Evolutionary conservation across 106 monocot genomes (phyloP).

Genomic region (Allium cepa): DNA sequence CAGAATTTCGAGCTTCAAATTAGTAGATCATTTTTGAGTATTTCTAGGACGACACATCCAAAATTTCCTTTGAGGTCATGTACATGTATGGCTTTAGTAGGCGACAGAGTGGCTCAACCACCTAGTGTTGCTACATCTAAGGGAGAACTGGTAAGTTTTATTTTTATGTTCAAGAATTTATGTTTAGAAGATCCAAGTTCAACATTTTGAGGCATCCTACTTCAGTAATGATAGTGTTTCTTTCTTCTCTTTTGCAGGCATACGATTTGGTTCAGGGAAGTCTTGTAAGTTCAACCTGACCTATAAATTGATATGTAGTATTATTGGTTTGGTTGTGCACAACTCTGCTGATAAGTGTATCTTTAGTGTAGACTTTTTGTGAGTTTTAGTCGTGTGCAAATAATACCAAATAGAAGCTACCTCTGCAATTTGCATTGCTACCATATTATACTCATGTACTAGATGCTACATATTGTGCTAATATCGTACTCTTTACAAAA

Average conservation of each 20-base stretch:
- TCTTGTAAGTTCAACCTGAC: constrained; percentile 35
- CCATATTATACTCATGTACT: too few species aligned
- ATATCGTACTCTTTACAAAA: too few species aligned
- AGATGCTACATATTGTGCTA: neutral
- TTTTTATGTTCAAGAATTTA: neutral
- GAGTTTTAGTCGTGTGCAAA: too few species aligned
- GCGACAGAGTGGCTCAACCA: constrained; percentile 26
- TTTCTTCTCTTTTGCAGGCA: constrained; percentile 40
- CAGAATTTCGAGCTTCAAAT: constrained; percentile 4
- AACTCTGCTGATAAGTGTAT: too few species aligned
- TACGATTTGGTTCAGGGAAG: constrained; percentile 75
- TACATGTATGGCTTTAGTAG: constrained; percentile 38
- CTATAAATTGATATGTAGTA: neutral
- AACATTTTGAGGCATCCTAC: neutral
- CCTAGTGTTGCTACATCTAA: constrained; percentile 20
- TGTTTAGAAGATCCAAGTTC: neutral
- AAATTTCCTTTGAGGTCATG: constrained; percentile 6
- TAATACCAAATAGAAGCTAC: too few species aligned
- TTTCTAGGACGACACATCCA: constrained; percentile 9
- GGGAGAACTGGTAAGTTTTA: constrained; percentile 44
- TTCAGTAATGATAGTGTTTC: neutral
- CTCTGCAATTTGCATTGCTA: too few species aligned
- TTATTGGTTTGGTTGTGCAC: too few species aligned
- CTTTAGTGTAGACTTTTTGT: too few species aligned
- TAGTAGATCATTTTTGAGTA: constrained; percentile 8